These are phyloP conservation scores for Oryza glaberrima DNA, from an alignment of 176 grass and related monocot species.

Conservation along the genomic window DNA sequence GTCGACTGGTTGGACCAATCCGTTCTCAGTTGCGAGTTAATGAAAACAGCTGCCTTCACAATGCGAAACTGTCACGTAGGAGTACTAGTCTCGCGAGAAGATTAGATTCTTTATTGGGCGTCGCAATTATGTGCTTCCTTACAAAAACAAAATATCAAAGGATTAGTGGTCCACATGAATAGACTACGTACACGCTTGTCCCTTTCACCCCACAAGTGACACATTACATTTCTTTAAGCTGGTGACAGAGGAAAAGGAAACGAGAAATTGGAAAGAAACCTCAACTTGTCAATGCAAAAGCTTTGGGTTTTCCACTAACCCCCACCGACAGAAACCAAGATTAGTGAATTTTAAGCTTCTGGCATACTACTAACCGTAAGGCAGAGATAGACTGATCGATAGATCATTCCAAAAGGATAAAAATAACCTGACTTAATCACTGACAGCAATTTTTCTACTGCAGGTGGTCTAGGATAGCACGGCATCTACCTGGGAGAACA, in stretches of 20 bases:
- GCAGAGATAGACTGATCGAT: neutral
- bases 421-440: neutral
- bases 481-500: conserved; percentile 78
- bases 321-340: conserved; percentile 56
- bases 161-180: conserved; percentile 42
- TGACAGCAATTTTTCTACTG: conserved; percentile 13
- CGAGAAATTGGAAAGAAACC: neutral
- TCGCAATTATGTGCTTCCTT: conserved; percentile 44
- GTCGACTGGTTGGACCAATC: conserved; percentile 50
- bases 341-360: conserved; percentile 24
- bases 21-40: conserved; percentile 24
- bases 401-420: neutral
- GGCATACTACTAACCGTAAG: neutral
- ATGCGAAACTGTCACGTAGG: conserved; percentile 43
- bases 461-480: conserved; percentile 94
- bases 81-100: conserved; percentile 37
- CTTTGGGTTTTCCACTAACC: conserved; percentile 36
- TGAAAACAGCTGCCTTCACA: conserved; percentile 49
- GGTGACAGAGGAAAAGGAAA: neutral
- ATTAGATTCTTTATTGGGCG: conserved; percentile 54
- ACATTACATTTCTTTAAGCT: conserved; percentile 34
- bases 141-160: conserved; percentile 52
- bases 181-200: conserved; percentile 65
- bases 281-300: conserved; percentile 39
- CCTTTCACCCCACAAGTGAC: conserved; percentile 38